Conservation (phyloP, 129 eudicot species). For the Tagetes patula region DNA sequence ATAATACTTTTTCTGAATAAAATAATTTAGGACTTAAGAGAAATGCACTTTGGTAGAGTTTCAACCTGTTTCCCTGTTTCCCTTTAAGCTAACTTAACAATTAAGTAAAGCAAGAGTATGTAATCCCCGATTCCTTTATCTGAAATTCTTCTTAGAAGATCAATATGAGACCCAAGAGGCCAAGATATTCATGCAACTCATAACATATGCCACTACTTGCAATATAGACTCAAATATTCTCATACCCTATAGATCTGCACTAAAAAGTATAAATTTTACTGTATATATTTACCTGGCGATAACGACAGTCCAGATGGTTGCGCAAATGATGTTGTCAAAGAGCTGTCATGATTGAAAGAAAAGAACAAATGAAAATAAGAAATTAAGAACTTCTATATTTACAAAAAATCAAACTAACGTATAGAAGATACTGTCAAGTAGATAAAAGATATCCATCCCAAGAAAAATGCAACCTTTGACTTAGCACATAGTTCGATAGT, state of each 20-base stretch:
- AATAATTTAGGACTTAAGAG: neutral
- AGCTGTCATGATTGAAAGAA: conserved; percentile 43
- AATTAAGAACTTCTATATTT: conserved; percentile 2
- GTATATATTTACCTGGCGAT: conserved; percentile 62
- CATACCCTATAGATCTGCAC: neutral
- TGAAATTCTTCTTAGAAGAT: neutral
- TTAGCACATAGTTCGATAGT: conserved; percentile 1
- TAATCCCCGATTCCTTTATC: neutral
- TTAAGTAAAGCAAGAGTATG: neutral
- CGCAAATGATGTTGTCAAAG: conserved; percentile 88
- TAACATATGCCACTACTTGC: conserved; percentile 8
- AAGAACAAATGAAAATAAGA: neutral
- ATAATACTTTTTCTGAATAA: neutral
- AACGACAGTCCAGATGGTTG: conserved; percentile 97
- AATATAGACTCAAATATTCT: conserved; percentile 3
- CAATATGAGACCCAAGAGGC: neutral
- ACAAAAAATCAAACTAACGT: conserved; percentile 1
- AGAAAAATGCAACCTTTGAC: conserved; percentile 2
- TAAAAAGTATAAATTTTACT: neutral
- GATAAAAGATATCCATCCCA: neutral
- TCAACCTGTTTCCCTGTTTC: neutral
- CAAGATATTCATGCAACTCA: neutral
- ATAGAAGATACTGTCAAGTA: conserved; percentile 11
- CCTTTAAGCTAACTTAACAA: neutral
- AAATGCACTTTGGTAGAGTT: neutral